These are phyloP conservation scores for Tetrahymena elliotti DNA, from an alignment of 73 alveolate genomes.

Conservation along the genomic window DNA sequence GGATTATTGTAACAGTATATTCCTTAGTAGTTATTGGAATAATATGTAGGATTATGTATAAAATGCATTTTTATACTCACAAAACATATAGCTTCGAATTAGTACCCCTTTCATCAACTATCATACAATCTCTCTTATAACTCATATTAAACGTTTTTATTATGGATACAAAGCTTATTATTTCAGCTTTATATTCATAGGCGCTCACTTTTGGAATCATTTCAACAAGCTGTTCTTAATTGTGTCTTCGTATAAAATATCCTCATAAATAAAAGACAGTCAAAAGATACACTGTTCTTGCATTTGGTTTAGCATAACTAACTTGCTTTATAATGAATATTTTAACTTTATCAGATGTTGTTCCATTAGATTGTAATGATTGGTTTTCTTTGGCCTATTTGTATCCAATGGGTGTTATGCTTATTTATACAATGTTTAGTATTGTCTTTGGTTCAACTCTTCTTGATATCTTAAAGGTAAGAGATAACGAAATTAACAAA, in stretches of 20 bases:
- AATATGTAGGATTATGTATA: not conserved
- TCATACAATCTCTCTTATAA: not conserved
- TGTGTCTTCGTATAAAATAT: not conserved
- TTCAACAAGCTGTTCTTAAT: not conserved
- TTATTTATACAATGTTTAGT: not conserved
- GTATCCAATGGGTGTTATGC: not conserved
- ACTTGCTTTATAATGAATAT: not conserved
- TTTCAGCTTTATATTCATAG: not conserved
- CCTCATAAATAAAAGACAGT: not conserved
- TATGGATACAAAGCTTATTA: not conserved
- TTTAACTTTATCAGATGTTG: not conserved
- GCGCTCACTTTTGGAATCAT: not conserved
- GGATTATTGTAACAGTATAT: not conserved
- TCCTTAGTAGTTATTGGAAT: not conserved
- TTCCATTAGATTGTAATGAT: not conserved
- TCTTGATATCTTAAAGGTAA: not conserved
- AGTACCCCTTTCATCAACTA: not conserved
- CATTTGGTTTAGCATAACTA: not conserved
- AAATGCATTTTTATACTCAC: not conserved
- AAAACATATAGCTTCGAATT: not conserved
- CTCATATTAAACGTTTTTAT: not conserved
- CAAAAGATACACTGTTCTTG: not conserved
- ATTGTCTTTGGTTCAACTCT: not conserved
- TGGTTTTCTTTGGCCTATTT: not conserved
- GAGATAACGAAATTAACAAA: not conserved